These are phyloP conservation scores for Hypoxylon crocopeplum DNA, from an alignment of 495 filamentous ascomycete genomes.

Conservation along the genomic window DNA sequence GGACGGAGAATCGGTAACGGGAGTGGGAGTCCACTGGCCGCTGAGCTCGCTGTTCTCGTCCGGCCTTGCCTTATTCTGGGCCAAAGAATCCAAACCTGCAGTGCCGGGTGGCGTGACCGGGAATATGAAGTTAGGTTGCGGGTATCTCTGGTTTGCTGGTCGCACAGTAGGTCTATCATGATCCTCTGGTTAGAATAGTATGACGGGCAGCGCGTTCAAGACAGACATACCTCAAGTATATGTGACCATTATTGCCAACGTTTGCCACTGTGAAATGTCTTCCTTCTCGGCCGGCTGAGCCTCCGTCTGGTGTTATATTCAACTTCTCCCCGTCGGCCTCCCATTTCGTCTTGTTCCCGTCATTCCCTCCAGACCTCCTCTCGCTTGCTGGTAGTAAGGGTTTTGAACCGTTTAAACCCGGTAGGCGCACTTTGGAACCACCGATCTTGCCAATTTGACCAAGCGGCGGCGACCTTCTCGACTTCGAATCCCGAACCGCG, in stretches of 20 bases:
- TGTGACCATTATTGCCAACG: conserved; percentile 90
- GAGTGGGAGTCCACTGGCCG: conserved; percentile 51
- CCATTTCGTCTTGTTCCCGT: conserved; percentile 44
- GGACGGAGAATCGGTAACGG: conserved; percentile 38
- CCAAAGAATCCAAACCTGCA: conserved; percentile 57
- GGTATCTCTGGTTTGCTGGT: conserved; percentile 62
- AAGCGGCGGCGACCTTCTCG: conserved; percentile 31
- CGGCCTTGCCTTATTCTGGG: conserved; percentile 38
- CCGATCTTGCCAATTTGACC: conserved; percentile 20
- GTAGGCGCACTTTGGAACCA: conserved; percentile 41
- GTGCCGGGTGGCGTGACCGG: conserved; percentile 64
- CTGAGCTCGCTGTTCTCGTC: conserved; percentile 54
- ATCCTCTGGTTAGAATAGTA: conserved; percentile 3
- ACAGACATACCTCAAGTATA: conserved; percentile 84
- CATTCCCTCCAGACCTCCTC: conserved; percentile 46
- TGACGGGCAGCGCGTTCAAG: conserved; percentile 10
- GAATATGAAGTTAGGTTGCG: conserved; percentile 65
- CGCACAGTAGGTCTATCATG: conserved; percentile 63
- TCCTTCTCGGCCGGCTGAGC: conserved; percentile 63
- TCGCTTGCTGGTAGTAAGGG: conserved; percentile 53
- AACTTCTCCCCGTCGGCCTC: conserved; percentile 48
- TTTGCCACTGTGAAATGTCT: conserved; percentile 93
- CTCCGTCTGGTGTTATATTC: conserved; percentile 58
- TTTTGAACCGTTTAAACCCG: conserved; percentile 39
- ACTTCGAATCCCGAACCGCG: conserved; percentile 22